These are phyloP conservation scores for Canavalia gladiata DNA, from an alignment of 306 rosid genomes.

Conservation along the genomic window DNA sequence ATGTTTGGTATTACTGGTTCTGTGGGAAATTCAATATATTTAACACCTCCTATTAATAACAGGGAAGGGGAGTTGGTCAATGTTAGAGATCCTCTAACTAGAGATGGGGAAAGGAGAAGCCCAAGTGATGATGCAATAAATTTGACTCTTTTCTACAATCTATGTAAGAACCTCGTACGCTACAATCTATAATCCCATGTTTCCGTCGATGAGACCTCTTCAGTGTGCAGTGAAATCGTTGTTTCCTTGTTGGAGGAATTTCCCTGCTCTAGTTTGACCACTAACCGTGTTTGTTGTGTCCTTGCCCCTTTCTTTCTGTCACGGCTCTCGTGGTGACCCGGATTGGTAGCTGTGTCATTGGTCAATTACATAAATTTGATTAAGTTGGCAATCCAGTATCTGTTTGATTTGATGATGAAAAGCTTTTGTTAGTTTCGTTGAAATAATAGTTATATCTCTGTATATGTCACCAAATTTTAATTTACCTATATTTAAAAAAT, in stretches of 20 bases:
- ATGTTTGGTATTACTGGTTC: background rate
- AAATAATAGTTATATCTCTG: too few species aligned
- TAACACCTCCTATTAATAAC: background rate
- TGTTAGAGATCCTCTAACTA: background rate
- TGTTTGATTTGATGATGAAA: too few species aligned
- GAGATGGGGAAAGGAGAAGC: background rate
- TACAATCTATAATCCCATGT: conserved; percentile 4
- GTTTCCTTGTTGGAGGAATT: background rate
- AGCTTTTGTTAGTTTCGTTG: too few species aligned
- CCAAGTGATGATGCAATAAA: background rate
- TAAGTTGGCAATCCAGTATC: too few species aligned
- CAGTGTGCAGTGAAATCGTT: background rate
- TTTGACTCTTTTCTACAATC: conserved; percentile 5
- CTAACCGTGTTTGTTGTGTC: background rate
- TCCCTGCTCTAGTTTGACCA: background rate
- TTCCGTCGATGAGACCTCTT: background rate
- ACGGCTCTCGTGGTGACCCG: background rate
- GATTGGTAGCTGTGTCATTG: background rate
- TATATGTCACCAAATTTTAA: too few species aligned
- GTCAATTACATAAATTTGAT: background rate
- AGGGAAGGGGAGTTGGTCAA: background rate
- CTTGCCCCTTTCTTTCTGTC: background rate
- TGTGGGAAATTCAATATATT: background rate
- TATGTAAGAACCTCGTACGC: background rate
- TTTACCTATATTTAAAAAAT: too few species aligned